Percentiles rank a stretch among this genome's conserved stretches.
Conservation (phyloP, 2,329 filamentous ascomycete species). For the Periconia digitata region DNA sequence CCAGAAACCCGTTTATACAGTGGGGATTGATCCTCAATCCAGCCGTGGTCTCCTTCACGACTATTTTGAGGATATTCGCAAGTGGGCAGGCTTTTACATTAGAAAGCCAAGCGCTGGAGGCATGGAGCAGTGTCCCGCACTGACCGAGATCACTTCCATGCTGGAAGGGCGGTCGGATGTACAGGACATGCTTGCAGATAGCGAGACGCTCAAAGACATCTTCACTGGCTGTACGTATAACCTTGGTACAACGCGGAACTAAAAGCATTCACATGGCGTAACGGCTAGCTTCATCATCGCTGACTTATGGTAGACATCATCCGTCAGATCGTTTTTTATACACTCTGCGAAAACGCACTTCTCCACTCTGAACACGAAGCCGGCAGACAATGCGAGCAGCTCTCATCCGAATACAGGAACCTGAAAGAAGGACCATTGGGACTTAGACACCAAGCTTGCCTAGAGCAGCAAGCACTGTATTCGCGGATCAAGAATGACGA, state of each 20-base stretch:
- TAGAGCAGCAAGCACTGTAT: constrained; percentile 16
- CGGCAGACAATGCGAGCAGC: constrained; percentile 4
- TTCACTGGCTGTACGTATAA: constrained; percentile 17
- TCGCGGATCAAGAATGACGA: constrained; percentile 12
- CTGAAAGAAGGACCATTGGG: not conserved
- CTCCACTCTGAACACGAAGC: constrained; percentile 10
- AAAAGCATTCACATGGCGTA: too few relatives aligned
- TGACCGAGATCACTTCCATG: constrained; percentile 1
- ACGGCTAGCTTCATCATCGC: too few relatives aligned
- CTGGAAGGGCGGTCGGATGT: constrained; percentile 8
- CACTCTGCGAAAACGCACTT: constrained; percentile 16
- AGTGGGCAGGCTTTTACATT: constrained; percentile 14
- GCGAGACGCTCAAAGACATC: constrained; percentile 11
- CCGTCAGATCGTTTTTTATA: constrained; percentile 13
- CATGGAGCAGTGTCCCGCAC: constrained; percentile 2
- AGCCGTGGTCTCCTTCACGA: constrained; percentile 21
- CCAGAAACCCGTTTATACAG: constrained; percentile 13
- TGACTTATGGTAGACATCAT: too few relatives aligned
- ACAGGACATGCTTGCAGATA: constrained; percentile 11
- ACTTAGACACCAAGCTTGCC: constrained; percentile 12
- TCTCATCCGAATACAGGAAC: constrained; percentile 8
- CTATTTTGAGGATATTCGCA: constrained; percentile 23
- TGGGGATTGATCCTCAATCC: constrained; percentile 21
- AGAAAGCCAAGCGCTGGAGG: constrained; percentile 3
- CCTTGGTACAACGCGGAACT: too few relatives aligned